Percentiles rank a stretch among this genome's conserved stretches.
These are phyloP conservation scores for Heteromeles arbutifolia DNA, from an alignment of 306 rosid genomes.

Conservation along the genomic window DNA sequence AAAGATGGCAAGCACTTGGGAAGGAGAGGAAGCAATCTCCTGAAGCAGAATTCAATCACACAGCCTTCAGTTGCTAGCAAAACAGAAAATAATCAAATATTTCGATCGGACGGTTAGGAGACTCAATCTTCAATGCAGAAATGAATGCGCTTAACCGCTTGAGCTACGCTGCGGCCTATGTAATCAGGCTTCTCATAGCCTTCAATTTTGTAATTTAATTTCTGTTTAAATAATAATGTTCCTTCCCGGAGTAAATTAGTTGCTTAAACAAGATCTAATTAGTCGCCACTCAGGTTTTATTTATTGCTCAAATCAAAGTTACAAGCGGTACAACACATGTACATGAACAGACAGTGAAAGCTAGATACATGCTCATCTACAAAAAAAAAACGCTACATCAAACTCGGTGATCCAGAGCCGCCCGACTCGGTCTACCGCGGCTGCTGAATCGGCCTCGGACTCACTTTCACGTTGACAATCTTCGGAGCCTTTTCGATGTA, in stretches of 20 bases:
- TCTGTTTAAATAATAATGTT: background rate
- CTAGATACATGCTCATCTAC: background rate
- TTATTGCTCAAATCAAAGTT: background rate
- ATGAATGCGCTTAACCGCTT: too few species aligned
- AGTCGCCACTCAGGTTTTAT: background rate
- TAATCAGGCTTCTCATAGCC: background rate
- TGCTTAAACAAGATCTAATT: background rate
- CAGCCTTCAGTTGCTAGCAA: too few species aligned
- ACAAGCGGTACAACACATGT: background rate
- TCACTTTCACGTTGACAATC: constrained; percentile 54
- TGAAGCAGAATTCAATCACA: background rate
- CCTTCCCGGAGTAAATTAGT: background rate
- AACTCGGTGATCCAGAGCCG: background rate
- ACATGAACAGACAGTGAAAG: background rate
- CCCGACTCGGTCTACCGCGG: constrained; percentile 50
- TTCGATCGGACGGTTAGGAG: too few species aligned
- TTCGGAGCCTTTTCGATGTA: constrained; percentile 57
- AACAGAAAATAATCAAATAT: too few species aligned
- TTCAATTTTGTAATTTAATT: background rate
- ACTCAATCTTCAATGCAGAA: too few species aligned
- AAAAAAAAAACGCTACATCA: background rate
- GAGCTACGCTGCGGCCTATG: background rate
- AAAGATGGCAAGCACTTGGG: constrained; percentile 58
- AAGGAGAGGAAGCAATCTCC: constrained; percentile 15
- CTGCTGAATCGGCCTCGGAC: constrained; percentile 81